Base-by-base conservation (phyloP, 257 asterid species). In the Penstemon davidsonii region DNA sequence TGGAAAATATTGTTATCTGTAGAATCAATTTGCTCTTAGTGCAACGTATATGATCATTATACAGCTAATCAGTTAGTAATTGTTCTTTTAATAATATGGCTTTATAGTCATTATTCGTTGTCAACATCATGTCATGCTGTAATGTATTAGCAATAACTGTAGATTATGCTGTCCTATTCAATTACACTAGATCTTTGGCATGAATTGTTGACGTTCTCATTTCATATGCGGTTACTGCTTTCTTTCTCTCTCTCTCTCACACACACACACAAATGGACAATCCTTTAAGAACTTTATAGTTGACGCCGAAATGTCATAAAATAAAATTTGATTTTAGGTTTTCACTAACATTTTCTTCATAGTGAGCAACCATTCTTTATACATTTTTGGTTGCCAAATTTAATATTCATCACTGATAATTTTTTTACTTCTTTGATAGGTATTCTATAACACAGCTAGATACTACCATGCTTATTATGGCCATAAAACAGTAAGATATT, bases 381-480 rank as follows among this genome's bases (percentile, higher is more conserved):
- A 25, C 1, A 25, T 25, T 25, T 25, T 25, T 25, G 33, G 33
- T 70, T 64, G 15, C 51, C 38, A 15, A 58, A 67, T 55, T 47
- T 64, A 57, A 43, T 67, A 46, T 64, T 68, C 51, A 62, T 41
- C 63, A 55, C 15, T 53, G 40, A 25, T 70, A 3, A 49, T n/a
- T 18, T 47, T 64, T 55, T 59, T 73, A 59, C 62, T 66, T 70
- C 77, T 57, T 62, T 64, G 11, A 63, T 75, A 93, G 96, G 88
- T 90, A 33, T 88, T 94, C 75, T 94, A 94, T 80, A 94, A 94
- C 72, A 80, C 97, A 41, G 99, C 99, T 56, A 78, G 96, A 46
- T 94, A 25, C 33, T 25, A 94, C 79, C 96, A 72, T 71, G 99
- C 99, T 75, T 91, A 90, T 81, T 91, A 94, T 69, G 96, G 97